phyloP scores from a whole-genome alignment of 495 filamentous ascomycete genomes.

The Lineolata rhizophorae region DNA sequence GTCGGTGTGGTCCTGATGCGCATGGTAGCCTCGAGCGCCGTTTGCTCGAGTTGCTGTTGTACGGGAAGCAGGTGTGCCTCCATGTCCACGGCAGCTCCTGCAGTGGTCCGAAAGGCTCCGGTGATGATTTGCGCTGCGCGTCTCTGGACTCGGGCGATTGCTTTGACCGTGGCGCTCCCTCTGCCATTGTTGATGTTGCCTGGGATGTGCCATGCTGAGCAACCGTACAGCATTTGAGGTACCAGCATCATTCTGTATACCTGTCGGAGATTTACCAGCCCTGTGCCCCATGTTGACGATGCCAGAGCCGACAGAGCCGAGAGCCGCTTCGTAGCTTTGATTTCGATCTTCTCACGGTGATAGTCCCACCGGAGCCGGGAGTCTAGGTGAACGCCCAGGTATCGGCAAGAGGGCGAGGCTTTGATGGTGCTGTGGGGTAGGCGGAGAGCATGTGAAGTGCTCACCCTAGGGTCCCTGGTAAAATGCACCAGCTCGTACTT shows the following conservation, averaged over 20 bases:
- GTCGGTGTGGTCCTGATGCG: slow-evolving; percentile 4
- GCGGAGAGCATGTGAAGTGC: neutral
- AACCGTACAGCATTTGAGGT: slow-evolving; percentile 6
- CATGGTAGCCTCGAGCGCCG: slow-evolving; percentile 5
- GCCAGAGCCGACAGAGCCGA: no score
- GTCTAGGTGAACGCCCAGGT: neutral
- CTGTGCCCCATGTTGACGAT: slow-evolving; percentile 3
- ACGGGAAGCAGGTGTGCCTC: slow-evolving; percentile 7
- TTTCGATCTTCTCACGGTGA: slow-evolving; percentile 6
- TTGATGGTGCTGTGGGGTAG: neutral
- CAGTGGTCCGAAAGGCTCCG: slow-evolving; percentile 10
- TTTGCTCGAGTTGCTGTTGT: slow-evolving; percentile 7
- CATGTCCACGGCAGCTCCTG: slow-evolving; percentile 8
- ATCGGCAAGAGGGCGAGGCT: neutral
- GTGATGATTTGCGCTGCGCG: slow-evolving; percentile 8
- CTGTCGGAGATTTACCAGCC: slow-evolving; percentile 6
- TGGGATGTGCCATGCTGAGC: slow-evolving; percentile 6
- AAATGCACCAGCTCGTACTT: slow-evolving; percentile 1
- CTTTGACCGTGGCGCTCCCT: slow-evolving; percentile 5
- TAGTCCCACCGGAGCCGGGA: neutral
- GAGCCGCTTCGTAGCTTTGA: slow-evolving; percentile 5
- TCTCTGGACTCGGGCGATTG: slow-evolving; percentile 7
- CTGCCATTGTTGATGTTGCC: slow-evolving; percentile 1
- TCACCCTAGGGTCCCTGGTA: neutral
- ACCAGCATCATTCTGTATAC: slow-evolving; percentile 4